phyloP scores from a whole-genome alignment of 371 early-diverging fungal species.

The Coemansia linderi region DNA sequence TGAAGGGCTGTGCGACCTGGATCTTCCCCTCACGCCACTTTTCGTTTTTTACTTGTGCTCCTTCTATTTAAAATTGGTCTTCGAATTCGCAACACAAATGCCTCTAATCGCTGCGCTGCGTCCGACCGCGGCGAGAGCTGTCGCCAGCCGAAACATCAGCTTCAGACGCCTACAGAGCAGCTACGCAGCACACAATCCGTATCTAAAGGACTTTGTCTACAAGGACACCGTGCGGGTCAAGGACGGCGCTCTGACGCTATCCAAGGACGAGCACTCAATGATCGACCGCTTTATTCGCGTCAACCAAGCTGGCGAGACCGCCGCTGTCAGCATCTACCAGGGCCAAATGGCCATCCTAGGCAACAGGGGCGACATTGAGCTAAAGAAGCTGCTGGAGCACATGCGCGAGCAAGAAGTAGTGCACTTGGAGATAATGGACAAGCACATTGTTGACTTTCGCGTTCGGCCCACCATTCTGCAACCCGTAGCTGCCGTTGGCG shows the following conservation, averaged over 20 bases:
- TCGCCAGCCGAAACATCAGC: neutral
- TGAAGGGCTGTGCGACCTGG: neutral
- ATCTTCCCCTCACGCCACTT: neutral
- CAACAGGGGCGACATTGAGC: conserved; percentile 60
- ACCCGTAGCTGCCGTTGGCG: conserved; percentile 87
- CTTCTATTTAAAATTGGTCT: neutral
- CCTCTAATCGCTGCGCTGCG: neutral
- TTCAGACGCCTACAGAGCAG: conserved; percentile 16
- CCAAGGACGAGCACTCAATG: conserved; percentile 39
- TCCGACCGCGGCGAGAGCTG: neutral
- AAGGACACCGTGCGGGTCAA: conserved; percentile 31
- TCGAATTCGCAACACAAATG: neutral
- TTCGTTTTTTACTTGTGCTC: neutral
- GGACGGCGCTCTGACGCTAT: conserved; percentile 28
- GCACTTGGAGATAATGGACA: conserved; percentile 80
- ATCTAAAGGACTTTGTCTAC: conserved; percentile 39
- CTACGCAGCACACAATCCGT: conserved; percentile 42
- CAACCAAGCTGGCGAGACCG: conserved; percentile 96
- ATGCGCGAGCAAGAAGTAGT: conserved; percentile 95
- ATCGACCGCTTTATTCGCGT: conserved; percentile 81
- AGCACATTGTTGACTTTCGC: conserved; percentile 70
- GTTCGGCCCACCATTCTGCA: conserved; percentile 84
- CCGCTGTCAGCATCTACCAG: conserved; percentile 92
- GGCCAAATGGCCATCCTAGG: conserved; percentile 89
- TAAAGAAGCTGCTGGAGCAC: conserved; percentile 77